Conservation (phyloP, 176 grass and related monocot species). For the Luzula sylvatica region DNA sequence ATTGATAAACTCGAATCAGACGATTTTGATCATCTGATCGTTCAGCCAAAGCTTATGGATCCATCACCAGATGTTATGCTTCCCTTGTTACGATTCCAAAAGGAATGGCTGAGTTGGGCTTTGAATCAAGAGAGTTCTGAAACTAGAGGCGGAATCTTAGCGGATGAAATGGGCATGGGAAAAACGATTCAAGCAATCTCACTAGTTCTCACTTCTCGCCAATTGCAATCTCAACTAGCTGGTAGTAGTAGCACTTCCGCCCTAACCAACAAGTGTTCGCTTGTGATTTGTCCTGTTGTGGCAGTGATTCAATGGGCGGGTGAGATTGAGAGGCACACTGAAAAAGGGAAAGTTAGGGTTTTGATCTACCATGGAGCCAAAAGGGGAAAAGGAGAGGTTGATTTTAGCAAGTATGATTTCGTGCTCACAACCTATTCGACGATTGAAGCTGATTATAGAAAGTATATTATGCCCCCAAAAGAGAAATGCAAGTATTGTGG, state of each 20-base stretch:
- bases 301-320: conserved; percentile 84
- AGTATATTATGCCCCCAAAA: conserved; percentile 74
- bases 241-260: not conserved
- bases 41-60: conserved; percentile 15
- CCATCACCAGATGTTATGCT: conserved; percentile 50
- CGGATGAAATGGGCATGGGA: conserved; percentile 98
- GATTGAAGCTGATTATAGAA: conserved; percentile 75
- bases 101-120: conserved; percentile 91
- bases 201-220: conserved; percentile 58
- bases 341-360: conserved; percentile 34
- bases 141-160: conserved; percentile 64
- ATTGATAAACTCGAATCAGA: conserved; percentile 16
- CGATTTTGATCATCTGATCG: not conserved
- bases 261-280: conserved; percentile 32
- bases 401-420: conserved; percentile 69
- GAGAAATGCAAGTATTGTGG: conserved; percentile 45
- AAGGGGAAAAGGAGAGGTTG: conserved; percentile 5
- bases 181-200: conserved; percentile 98
- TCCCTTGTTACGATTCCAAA: conserved; percentile 75
- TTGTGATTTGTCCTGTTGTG: conserved; percentile 74
- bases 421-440: conserved; percentile 83
- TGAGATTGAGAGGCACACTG: conserved; percentile 70
- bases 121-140: conserved; percentile 57
- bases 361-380: conserved; percentile 50
- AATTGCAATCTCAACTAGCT: not conserved